Percentiles rank a stretch among this genome's conserved stretches.
Conservation (phyloP, 768 basidiomycete genomes). For the Tephrocybe sp. region DNA sequence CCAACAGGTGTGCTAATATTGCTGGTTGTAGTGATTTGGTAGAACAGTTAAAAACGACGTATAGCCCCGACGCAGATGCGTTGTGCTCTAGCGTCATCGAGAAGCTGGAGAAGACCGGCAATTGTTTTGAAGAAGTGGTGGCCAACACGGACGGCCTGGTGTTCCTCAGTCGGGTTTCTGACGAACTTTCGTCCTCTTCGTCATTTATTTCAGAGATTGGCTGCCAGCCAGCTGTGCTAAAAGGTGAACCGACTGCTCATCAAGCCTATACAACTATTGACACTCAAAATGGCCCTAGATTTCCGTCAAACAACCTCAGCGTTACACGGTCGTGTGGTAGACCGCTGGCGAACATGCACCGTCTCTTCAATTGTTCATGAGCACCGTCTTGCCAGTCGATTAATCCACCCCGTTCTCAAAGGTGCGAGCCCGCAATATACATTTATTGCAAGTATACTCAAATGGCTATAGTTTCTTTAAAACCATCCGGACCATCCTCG, state of each 20-base stretch:
- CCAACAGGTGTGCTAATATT: neutral
- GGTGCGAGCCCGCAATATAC: conserved; percentile 12
- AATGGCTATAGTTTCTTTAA: conserved; percentile 2
- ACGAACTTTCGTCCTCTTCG: conserved; percentile 43
- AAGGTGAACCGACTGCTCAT: conserved; percentile 16
- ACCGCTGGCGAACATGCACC: conserved; percentile 51
- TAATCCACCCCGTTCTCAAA: conserved; percentile 17
- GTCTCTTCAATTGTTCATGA: conserved; percentile 31
- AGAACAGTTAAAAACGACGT: conserved; percentile 38
- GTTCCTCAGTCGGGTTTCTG: conserved; percentile 47
- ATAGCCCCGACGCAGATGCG: conserved; percentile 49
- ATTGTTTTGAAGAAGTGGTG: conserved; percentile 24
- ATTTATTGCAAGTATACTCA: neutral
- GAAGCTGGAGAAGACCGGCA: conserved; percentile 35
- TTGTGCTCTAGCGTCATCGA: conserved; percentile 40
- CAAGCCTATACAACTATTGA: no score
- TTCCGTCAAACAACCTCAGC: conserved; percentile 41
- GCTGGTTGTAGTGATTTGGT: conserved; percentile 33
- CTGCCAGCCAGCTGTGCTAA: conserved; percentile 30
- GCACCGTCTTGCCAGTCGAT: conserved; percentile 17
- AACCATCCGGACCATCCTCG: conserved; percentile 45
- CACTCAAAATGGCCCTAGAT: conserved; percentile 28
- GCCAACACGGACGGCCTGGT: conserved; percentile 32
- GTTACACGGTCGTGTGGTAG: conserved; percentile 44
- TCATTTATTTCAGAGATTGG: conserved; percentile 43